Evolutionary conservation across 495 filamentous ascomycete genomes (phyloP), one percentile per base, ranked within the genome.

Genomic region (Bombardia bombarda): DNA sequence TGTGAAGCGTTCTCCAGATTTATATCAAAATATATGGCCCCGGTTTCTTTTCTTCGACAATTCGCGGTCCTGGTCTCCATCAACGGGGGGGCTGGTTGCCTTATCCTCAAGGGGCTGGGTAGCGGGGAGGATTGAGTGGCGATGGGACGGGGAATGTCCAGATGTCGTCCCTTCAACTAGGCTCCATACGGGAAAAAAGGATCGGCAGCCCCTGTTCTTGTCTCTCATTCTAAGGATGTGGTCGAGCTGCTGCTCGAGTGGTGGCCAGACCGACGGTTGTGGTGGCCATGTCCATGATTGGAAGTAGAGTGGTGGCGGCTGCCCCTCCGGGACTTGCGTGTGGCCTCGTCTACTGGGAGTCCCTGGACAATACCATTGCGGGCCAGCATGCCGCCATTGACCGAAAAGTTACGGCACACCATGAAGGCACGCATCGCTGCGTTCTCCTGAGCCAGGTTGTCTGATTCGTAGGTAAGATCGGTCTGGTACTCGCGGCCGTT

Each of bases 331-430:
- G 61, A 55, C 59, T 69, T 72, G 56, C 65, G 67, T 56, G 43
- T 62, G 46, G 62, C 56, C 43, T 76, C 73, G 54, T 70, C 71
- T 45, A 70, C 87, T 33, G 88, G 89, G 32, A 92, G 71, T 30
- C 89, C 89, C 75, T 95, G 89, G 58, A 92, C 75, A 35, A 89
- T 80, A 19, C 86, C 86, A 74, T 68, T 87, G 71, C 68, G 86
- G 71, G 58, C 86, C 68, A 60, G 78, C 87, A 90, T 93, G 66
- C 90, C 90, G 55, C 94, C 92, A 63, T 95, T 97, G 61, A 95
- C 83, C 47, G 90, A 96, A 70, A 98, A 96, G 69, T 95, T 95
- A 60, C 90, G 84, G 73, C 92, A 98, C 46, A 97, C 90, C 72
- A 95, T 85, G 67, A 95, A 98, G 46, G 92, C 92, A 48, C 87